Percentiles rank a stretch among this genome's conserved stretches.
These are phyloP conservation scores for Linum lewisii DNA, from an alignment of 345 rosid species.

Conservation along the genomic window DNA sequence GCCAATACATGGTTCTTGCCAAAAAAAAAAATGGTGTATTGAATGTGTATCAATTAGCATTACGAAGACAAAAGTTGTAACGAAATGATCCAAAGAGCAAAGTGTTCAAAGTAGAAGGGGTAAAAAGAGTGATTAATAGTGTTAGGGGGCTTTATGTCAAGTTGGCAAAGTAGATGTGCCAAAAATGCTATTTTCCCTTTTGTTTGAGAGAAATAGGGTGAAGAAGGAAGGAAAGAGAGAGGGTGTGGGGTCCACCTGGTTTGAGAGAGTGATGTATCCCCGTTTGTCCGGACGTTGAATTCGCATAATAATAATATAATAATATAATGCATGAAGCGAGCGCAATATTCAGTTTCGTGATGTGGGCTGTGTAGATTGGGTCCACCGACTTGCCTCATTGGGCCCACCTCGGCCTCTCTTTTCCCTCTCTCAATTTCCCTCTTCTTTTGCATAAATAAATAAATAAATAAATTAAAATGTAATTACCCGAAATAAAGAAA, in stretches of 20 bases:
- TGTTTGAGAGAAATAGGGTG: neutral
- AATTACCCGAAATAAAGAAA: neutral
- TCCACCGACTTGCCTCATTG: neutral
- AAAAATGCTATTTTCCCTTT: no score
- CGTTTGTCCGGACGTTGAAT: neutral
- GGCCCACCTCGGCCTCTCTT: neutral
- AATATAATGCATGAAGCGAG: neutral
- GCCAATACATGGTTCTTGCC: no score
- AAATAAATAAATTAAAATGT: no score
- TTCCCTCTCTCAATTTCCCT: neutral
- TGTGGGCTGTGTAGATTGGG: neutral
- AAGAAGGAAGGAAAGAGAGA: neutral
- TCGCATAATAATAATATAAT: no score
- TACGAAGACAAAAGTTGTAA: no score
- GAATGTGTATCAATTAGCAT: no score
- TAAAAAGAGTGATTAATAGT: no score
- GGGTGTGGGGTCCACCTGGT: neutral
- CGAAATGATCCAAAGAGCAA: no score
- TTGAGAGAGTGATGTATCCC: neutral
- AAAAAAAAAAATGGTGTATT: no score
- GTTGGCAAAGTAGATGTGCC: no score
- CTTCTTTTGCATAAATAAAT: neutral
- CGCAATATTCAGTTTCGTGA: neutral
- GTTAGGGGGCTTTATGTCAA: no score
- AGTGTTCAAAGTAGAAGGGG: no score